Evolutionary conservation across 2,329 filamentous ascomycete genomes (phyloP).

Genomic region (Sporothrix brasiliensis): DNA sequence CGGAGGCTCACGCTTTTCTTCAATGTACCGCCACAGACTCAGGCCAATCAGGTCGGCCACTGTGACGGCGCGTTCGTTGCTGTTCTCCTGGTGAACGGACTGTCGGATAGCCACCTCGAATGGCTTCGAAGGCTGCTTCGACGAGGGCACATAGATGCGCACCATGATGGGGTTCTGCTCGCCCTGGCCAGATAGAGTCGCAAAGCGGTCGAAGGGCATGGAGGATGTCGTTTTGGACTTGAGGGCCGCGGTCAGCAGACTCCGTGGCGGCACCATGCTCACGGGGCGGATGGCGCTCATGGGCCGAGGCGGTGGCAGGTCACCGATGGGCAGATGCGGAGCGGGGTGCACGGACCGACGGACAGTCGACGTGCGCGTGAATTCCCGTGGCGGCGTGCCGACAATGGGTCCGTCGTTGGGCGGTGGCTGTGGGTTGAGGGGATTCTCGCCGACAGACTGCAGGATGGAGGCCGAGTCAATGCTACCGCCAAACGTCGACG

Average conservation of each 20-base stretch:
- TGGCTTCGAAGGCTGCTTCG: constrained; percentile 64
- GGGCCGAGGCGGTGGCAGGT: constrained; percentile 71
- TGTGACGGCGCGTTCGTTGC: constrained; percentile 62
- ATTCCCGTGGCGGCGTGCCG: constrained; percentile 64
- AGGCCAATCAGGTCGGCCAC: constrained; percentile 83
- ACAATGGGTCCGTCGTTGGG: constrained; percentile 55
- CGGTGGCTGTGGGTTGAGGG: constrained; percentile 53
- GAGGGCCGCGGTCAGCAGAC: constrained; percentile 70
- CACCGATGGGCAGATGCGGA: constrained; percentile 61
- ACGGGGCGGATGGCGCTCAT: constrained; percentile 64
- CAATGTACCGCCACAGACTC: constrained; percentile 74
- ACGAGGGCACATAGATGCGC: constrained; percentile 76
- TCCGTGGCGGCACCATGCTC: constrained; percentile 70
- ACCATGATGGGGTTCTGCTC: constrained; percentile 75
- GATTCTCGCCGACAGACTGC: constrained; percentile 59
- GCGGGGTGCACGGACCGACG: constrained; percentile 62
- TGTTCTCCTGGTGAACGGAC: constrained; percentile 65
- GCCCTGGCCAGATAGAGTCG: constrained; percentile 74
- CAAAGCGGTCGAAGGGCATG: constrained; percentile 76
- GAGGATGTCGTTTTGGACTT: constrained; percentile 71
- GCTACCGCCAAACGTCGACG: constrained; percentile 66
- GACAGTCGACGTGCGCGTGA: constrained; percentile 65
- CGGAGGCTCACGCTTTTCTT: constrained; percentile 72
- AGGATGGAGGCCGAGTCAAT: constrained; percentile 73
- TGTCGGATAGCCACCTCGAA: constrained; percentile 73